A percentile compares a stretch with the other conserved stretches of the same genome.
These are phyloP conservation scores for Kitagawia praeruptora DNA, from an alignment of 129 eudicot species.

Conservation along the genomic window DNA sequence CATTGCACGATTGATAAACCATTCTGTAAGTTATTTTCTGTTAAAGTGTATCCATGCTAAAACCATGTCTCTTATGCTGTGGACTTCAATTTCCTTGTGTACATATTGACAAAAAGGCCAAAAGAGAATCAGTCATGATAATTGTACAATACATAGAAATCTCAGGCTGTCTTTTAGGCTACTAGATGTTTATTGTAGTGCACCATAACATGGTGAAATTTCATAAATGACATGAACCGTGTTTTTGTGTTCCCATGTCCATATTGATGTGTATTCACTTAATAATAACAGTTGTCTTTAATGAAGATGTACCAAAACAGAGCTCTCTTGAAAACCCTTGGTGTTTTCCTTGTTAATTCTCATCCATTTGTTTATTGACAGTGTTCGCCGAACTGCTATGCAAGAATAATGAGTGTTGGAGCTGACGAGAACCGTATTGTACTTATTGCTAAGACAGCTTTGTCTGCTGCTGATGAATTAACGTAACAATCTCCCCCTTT, in stretches of 20 bases:
- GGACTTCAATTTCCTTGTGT: not conserved
- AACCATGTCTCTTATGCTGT: not conserved
- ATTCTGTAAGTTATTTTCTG: slow-evolving; percentile 45
- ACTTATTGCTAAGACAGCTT: slow-evolving; percentile 79
- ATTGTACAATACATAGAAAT: not conserved
- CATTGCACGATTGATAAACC: slow-evolving; percentile 87
- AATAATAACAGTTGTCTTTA: not conserved
- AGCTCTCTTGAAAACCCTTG: not conserved
- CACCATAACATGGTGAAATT: not conserved
- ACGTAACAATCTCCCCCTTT: slow-evolving; percentile 40
- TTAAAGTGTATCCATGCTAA: not conserved
- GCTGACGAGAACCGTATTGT: slow-evolving; percentile 92
- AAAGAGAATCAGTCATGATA: not conserved
- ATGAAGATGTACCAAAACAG: not conserved
- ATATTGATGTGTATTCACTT: not conserved
- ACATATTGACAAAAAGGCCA: not conserved
- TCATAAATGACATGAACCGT: not conserved
- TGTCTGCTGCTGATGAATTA: slow-evolving; percentile 80
- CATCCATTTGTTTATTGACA: slow-evolving; percentile 7
- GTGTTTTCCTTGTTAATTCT: not conserved
- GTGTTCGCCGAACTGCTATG: slow-evolving; percentile 98
- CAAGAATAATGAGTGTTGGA: slow-evolving; percentile 98
- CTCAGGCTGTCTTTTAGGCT: not conserved
- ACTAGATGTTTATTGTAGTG: not conserved
- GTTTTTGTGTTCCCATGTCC: not conserved